Conservation (phyloP, 1,284 basidiomycete species). For the Malassezia sympodialis region DNA sequence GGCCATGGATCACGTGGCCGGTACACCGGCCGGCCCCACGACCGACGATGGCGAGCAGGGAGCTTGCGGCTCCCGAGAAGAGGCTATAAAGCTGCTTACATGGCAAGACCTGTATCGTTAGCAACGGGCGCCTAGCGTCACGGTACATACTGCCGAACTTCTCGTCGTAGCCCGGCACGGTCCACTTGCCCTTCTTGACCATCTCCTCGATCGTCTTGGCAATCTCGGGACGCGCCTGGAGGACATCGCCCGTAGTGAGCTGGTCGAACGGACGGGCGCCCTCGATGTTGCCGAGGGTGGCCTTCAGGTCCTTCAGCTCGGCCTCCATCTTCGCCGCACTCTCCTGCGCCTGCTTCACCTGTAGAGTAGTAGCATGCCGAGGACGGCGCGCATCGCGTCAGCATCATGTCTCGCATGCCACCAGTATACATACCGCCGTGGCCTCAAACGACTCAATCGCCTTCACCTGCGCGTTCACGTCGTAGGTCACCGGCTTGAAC, state of each 20-base stretch:
- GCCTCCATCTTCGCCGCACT: slow-evolving; percentile 81
- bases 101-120: slow-evolving; percentile 10
- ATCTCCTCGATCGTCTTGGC: slow-evolving; percentile 86
- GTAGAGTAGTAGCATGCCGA: background rate
- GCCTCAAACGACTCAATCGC: slow-evolving; percentile 94
- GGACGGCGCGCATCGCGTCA: background rate
- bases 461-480: slow-evolving; percentile 79
- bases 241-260: slow-evolving; percentile 83
- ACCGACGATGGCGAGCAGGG: background rate
- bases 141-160: slow-evolving; percentile 36
- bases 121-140: background rate
- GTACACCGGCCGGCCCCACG: no score
- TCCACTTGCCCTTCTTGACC: slow-evolving; percentile 98
- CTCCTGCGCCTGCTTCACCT: slow-evolving; percentile 84
- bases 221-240: slow-evolving; percentile 84
- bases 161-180: slow-evolving; percentile 55
- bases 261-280: slow-evolving; percentile 95
- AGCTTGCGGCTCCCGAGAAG: background rate
- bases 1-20: background rate
- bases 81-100: background rate
- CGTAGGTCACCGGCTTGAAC: slow-evolving; percentile 96
- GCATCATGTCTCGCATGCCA: background rate
- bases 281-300: slow-evolving; percentile 92
- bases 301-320: slow-evolving; percentile 83
- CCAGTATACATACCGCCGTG: slow-evolving; percentile 65